phyloP scores from a whole-genome alignment of 345 rosid species.

The Alliaria petiolata region DNA sequence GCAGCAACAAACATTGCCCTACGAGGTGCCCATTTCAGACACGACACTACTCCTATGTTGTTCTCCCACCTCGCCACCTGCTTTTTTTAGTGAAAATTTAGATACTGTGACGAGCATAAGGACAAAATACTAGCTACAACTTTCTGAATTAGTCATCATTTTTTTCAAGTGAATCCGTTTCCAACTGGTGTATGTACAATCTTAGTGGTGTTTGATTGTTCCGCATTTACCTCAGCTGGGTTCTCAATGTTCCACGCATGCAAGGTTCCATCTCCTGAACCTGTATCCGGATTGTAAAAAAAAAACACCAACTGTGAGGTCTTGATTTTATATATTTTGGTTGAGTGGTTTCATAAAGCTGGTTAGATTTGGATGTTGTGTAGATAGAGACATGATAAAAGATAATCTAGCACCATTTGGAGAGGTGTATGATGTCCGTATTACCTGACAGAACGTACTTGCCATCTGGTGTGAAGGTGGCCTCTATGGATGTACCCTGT shows the following conservation, averaged over 20 bases:
- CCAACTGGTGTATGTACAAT: neutral
- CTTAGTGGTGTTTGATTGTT: neutral
- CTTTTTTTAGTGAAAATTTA: constrained; percentile 1
- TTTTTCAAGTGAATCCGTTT: neutral
- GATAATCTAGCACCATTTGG: neutral
- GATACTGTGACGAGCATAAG: neutral
- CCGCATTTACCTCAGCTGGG: constrained; percentile 60
- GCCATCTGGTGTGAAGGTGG: constrained; percentile 97
- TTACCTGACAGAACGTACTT: constrained; percentile 91
- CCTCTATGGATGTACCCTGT: constrained; percentile 69
- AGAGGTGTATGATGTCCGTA: neutral
- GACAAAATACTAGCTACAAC: neutral
- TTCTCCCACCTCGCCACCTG: constrained; percentile 82
- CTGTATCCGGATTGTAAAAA: constrained; percentile 30
- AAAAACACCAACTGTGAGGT: constrained; percentile 1
- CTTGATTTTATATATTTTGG: neutral
- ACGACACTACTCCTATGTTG: constrained; percentile 71
- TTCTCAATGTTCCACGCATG: constrained; percentile 86
- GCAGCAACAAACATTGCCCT: constrained; percentile 90
- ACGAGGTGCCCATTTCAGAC: constrained; percentile 97
- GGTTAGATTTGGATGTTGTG: neutral
- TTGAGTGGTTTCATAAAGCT: neutral
- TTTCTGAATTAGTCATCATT: neutral
- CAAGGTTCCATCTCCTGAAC: constrained; percentile 91
- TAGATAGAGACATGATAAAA: neutral